phyloP scores from a whole-genome alignment of 192 early-diverging fungal genomes.

The Coemansia reversa region DNA sequence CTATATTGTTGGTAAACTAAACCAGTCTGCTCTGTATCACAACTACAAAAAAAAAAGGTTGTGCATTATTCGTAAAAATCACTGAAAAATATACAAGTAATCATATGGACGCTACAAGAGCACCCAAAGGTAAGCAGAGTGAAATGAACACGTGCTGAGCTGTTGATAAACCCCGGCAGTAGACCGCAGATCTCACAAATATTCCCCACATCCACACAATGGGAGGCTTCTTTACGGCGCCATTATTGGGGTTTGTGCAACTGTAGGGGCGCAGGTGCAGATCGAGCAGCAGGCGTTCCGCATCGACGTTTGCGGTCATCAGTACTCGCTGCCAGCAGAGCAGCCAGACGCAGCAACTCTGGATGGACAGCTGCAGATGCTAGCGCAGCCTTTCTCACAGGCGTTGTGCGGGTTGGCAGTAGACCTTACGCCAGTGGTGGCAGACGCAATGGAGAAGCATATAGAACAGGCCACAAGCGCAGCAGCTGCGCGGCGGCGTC shows the following conservation, averaged over 20 bases:
- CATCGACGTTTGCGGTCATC: conserved; percentile 47
- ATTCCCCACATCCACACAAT: neutral
- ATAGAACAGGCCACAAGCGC: conserved; percentile 1
- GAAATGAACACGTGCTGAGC: too few relatives aligned
- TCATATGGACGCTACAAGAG: too few relatives aligned
- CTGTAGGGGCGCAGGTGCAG: conserved; percentile 6
- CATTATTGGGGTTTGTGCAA: too few relatives aligned
- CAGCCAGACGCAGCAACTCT: conserved; percentile 15
- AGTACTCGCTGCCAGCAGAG: conserved; percentile 40
- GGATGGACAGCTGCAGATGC: conserved; percentile 19
- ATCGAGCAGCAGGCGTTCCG: conserved; percentile 40
- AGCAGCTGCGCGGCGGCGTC: neutral
- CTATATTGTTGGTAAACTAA: too few relatives aligned
- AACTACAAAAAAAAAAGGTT: too few relatives aligned
- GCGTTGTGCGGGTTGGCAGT: conserved; percentile 13
- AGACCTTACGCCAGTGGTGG: conserved; percentile 14
- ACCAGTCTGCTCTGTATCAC: too few relatives aligned
- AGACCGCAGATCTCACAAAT: too few relatives aligned
- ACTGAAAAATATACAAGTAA: too few relatives aligned
- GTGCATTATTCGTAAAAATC: too few relatives aligned
- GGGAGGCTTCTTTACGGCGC: neutral
- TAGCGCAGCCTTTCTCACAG: conserved; percentile 17
- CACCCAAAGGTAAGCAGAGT: too few relatives aligned
- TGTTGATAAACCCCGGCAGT: too few relatives aligned
- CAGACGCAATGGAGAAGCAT: conserved; percentile 16